Conservation (phyloP, 2,329 filamentous ascomycete species). For the Trichophyton benhamiae region DNA sequence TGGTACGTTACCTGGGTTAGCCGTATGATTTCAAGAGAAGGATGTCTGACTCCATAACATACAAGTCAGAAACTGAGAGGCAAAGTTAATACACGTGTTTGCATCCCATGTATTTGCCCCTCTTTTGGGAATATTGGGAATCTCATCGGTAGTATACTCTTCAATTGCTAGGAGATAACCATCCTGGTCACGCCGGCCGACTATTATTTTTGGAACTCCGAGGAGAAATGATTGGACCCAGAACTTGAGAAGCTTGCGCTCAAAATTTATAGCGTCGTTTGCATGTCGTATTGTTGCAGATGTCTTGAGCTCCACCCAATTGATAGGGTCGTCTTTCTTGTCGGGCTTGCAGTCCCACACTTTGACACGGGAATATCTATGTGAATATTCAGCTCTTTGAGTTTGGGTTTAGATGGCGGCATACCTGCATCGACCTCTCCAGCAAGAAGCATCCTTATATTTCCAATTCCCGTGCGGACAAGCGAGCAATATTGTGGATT, state of each 20-base stretch:
- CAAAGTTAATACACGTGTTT: conserved; percentile 87
- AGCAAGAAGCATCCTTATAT: conserved; percentile 61
- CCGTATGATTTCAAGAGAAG: conserved; percentile 14
- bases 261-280: conserved; percentile 61
- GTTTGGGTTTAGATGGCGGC: conserved; percentile 12
- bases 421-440: conserved; percentile 86
- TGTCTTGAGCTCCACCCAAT: conserved; percentile 95
- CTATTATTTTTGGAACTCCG: conserved; percentile 79
- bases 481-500: conserved; percentile 92
- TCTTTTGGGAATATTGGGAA: conserved; percentile 63
- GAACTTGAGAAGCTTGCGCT: conserved; percentile 84
- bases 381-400: background rate
- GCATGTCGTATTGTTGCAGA: conserved; percentile 57
- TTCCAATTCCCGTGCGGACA: conserved; percentile 75
- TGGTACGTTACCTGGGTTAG: background rate
- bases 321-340: conserved; percentile 53
- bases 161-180: conserved; percentile 62
- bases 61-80: conserved; percentile 66
- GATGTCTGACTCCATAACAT: conserved; percentile 23
- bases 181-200: conserved; percentile 66
- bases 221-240: conserved; percentile 96
- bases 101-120: conserved; percentile 71
- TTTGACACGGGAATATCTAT: conserved; percentile 20
- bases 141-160: conserved; percentile 65
- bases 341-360: conserved; percentile 75